Evolutionary conservation across 352 stramenopile species (phyloP).

Genomic region (Phytophthora uliginosa): DNA sequence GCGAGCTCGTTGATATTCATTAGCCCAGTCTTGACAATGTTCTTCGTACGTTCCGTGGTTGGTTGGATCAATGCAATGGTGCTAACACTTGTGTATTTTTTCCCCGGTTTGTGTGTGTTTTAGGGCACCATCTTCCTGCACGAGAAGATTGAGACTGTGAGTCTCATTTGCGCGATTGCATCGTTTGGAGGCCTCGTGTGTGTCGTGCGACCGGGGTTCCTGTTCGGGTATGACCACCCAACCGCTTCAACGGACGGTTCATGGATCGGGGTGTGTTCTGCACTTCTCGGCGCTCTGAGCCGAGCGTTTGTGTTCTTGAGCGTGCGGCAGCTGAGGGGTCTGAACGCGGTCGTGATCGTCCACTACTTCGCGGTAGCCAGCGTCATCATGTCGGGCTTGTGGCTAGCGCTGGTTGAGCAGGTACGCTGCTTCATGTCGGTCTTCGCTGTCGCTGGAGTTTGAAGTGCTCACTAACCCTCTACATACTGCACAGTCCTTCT

Average conservation of each 20-base stretch:
- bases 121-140: constrained; percentile 46
- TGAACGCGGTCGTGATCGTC: constrained; percentile 61
- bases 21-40: constrained; percentile 37
- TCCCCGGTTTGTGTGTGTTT: background rate
- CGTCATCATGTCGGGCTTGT: constrained; percentile 46
- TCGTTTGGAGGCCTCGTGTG: constrained; percentile 45
- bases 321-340: constrained; percentile 53
- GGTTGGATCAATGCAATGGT: background rate
- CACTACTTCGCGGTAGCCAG: constrained; percentile 74
- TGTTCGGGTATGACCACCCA: constrained; percentile 50
- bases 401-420: constrained; percentile 51
- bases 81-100: background rate
- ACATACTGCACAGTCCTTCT: constrained; percentile 17
- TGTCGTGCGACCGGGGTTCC: constrained; percentile 53
- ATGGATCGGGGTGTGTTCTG: constrained; percentile 43
- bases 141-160: constrained; percentile 49
- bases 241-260: constrained; percentile 28
- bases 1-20: constrained; percentile 73
- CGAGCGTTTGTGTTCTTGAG: constrained; percentile 65
- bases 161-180: constrained; percentile 40
- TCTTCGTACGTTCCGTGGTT: constrained; percentile 21
- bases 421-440: constrained; percentile 21
- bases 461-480: background rate
- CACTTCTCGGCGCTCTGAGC: constrained; percentile 47
- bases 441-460: no score